Base-by-base conservation (phyloP, 495 filamentous ascomycete species). In the Cladorrhinum samala region DNA sequence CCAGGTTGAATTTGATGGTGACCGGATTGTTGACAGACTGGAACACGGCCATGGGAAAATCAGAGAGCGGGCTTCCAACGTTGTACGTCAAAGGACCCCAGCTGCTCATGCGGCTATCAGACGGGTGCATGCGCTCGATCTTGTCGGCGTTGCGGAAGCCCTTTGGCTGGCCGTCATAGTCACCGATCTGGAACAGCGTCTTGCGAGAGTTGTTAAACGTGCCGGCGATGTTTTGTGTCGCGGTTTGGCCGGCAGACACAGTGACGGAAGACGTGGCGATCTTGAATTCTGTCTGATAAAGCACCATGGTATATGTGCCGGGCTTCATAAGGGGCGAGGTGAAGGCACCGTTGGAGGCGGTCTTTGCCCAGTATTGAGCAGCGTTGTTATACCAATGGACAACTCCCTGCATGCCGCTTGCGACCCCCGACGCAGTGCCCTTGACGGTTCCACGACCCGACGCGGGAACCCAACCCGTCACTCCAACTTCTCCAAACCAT, bases 21-120 rank as follows among this genome's bases (percentile, higher is more conserved):
- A 83, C 70, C 0, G 82, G 81, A 48, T 74, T 77, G 64, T 86
- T 85, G 16, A 81, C 75, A 6, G 59, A 65, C 64, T 84, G 80
- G 71, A 85, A 83, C 33, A 83, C 57, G 0, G 82, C 83, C 83
- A 87, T 86, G 9, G 83, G 83, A 65, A 85, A 83, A 38, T 77
- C 72, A 1, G 60, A 60, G 2, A 78, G 60, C 5, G 65, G 52
- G 18, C 69, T 71, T 17, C 82, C 83, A 17, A 82, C 73, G 6
- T 79, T 83, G 63, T 82, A 84, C 2, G 82, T 84, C 5, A 71
- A 49, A 0, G 82, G 75, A 1, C 68, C 68, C 83, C 83, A 87
- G 53, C 67, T 62, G 17, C 68, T 63, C 82, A 86, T 86, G 50
- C 83, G 76, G 25, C 57, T 67, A 64, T 86, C 83, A 0, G 77